These are phyloP conservation scores for Phanerodontia chrysosporium DNA, from an alignment of 768 basidiomycete genomes.

Conservation along the genomic window DNA sequence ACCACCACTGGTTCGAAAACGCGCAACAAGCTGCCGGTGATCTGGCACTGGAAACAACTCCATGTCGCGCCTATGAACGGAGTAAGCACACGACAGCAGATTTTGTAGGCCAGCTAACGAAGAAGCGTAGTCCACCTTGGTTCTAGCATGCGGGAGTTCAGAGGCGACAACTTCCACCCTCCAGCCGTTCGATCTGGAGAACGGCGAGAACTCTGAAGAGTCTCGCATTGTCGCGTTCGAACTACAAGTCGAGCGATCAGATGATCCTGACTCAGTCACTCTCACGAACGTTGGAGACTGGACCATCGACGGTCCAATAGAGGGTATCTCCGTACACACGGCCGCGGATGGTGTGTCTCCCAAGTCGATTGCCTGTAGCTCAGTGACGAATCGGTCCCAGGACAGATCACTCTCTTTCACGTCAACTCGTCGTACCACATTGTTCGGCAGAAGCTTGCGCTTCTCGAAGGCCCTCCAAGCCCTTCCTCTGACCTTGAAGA, in stretches of 20 bases:
- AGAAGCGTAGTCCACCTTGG: conserved; percentile 24
- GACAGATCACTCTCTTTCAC: conserved; percentile 35
- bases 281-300: conserved; percentile 53
- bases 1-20: conserved; percentile 32
- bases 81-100: conserved; percentile 16
- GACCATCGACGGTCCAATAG: conserved; percentile 45
- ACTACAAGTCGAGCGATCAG: conserved; percentile 25
- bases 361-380: background rate
- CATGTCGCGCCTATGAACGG: conserved; percentile 24
- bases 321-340: conserved; percentile 41
- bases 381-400: conserved; percentile 22
- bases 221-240: conserved; percentile 40
- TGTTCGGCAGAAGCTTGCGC: conserved; percentile 35
- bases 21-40: conserved; percentile 12
- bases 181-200: conserved; percentile 15
- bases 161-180: conserved; percentile 29
- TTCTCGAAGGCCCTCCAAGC: conserved; percentile 23
- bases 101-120: background rate
- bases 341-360: conserved; percentile 42
- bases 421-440: conserved; percentile 43
- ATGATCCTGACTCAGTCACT: conserved; percentile 28
- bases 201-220: conserved; percentile 27
- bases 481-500: conserved; percentile 13
- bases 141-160: conserved; percentile 45
- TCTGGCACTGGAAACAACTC: conserved; percentile 34